Evolutionary conservation across 1,284 basidiomycete genomes (phyloP).

Genomic region (Malassezia sympodialis): DNA sequence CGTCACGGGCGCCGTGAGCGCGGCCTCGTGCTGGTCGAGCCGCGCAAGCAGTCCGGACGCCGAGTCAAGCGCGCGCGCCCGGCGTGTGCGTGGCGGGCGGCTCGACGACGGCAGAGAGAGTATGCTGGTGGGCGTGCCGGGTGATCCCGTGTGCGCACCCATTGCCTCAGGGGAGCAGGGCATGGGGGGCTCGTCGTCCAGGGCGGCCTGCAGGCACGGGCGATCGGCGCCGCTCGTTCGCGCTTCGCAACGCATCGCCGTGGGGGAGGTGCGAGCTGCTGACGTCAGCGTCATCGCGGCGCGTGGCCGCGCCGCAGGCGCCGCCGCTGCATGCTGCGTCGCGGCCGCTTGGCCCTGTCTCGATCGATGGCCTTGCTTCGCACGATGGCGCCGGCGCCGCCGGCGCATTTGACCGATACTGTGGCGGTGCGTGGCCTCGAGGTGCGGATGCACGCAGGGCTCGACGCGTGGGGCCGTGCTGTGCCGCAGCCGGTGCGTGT

Average conservation of each 20-base stretch:
- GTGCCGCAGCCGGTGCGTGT: constrained; percentile 56
- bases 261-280: background rate
- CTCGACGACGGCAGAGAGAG: background rate
- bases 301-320: background rate
- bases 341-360: background rate
- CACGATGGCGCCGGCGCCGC: background rate
- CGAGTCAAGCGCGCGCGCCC: background rate
- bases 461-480: constrained; percentile 41
- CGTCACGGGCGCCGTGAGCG: background rate
- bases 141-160: background rate
- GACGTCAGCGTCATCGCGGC: background rate
- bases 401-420: constrained; percentile 26
- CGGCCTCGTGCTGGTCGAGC: background rate
- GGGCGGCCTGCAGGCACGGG: background rate
- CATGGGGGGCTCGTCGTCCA: background rate
- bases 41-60: background rate
- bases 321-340: background rate
- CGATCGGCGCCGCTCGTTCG: background rate
- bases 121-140: background rate
- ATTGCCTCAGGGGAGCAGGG: background rate
- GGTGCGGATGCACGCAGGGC: constrained; percentile 38
- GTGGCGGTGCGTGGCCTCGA: constrained; percentile 33
- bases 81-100: background rate
- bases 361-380: background rate
- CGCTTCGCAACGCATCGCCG: background rate